phyloP scores from a whole-genome alignment of 176 grass and related monocot species.

The Otatea glauca region DNA sequence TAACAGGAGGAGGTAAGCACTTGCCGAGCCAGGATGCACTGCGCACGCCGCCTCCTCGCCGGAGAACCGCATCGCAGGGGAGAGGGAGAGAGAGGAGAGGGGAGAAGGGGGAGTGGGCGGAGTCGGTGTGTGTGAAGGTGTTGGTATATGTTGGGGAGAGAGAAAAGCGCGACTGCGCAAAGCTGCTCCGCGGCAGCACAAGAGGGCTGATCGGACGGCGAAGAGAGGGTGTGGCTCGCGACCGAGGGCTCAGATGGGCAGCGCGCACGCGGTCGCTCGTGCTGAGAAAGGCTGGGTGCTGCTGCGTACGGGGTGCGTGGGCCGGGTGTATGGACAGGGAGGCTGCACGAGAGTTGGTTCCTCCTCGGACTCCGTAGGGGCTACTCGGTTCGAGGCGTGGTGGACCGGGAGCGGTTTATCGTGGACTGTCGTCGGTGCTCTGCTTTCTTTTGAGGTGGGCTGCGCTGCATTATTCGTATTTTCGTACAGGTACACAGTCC shows the following conservation, averaged over 20 bases:
- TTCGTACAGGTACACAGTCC: no score
- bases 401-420: slow-evolving; percentile 12
- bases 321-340: slow-evolving; percentile 39
- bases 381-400: slow-evolving; percentile 39
- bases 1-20: neutral
- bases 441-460: slow-evolving; percentile 38
- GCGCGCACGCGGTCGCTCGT: neutral
- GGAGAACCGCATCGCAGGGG: slow-evolving; percentile 31
- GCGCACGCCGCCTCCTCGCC: neutral
- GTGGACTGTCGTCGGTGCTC: slow-evolving; percentile 24
- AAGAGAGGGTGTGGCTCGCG: neutral
- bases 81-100: neutral
- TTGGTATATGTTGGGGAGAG: neutral
- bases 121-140: neutral
- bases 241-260: slow-evolving; percentile 23
- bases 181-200: neutral
- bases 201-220: slow-evolving; percentile 45
- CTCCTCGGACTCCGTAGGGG: slow-evolving; percentile 28
- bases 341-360: neutral
- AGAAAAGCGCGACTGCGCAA: neutral
- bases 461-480: neutral
- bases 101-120: neutral
- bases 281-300: neutral
- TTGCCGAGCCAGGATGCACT: neutral
- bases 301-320: slow-evolving; percentile 34